Conservation (phyloP, 2,329 filamentous ascomycete species). For the Fusarium sublunatum region DNA sequence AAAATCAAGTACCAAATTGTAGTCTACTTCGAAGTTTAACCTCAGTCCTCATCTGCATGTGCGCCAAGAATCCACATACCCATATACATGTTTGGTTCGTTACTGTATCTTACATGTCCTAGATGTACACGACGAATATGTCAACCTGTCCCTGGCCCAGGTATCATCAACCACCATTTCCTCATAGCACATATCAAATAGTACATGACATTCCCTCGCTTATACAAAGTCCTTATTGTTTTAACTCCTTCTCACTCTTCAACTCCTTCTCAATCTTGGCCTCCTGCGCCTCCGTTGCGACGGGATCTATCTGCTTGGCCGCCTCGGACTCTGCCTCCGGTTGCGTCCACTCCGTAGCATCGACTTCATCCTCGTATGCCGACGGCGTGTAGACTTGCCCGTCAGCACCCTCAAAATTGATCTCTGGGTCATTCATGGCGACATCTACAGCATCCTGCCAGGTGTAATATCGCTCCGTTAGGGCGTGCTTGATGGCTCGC, state of each 20-base stretch:
- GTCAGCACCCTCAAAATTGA: conserved; percentile 65
- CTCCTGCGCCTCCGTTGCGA: conserved; percentile 25
- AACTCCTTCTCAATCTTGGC: conserved; percentile 41
- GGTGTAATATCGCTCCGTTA: conserved; percentile 89
- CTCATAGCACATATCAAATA: conserved; percentile 16
- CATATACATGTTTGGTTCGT: conserved; percentile 25
- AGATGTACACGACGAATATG: conserved; percentile 42
- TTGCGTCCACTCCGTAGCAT: conserved; percentile 43
- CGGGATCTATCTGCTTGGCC: conserved; percentile 29
- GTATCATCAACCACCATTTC: conserved; percentile 8
- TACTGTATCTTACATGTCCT: conserved; percentile 45
- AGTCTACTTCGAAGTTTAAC: not conserved
- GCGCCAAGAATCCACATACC: conserved; percentile 6
- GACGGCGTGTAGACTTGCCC: conserved; percentile 63
- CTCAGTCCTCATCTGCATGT: not conserved
- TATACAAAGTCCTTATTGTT: conserved; percentile 20
- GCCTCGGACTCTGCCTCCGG: conserved; percentile 32
- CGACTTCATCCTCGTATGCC: conserved; percentile 52
- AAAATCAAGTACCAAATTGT: not conserved
- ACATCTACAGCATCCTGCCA: conserved; percentile 81
- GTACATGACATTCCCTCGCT: conserved; percentile 26
- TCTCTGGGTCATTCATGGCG: conserved; percentile 73
- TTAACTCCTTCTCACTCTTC: conserved; percentile 30
- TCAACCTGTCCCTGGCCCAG: conserved; percentile 12
- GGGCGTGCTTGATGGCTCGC: conserved; percentile 81